Evolutionary conservation across 805 yeast genomes (phyloP), one percentile per base, ranked within the genome.

Genomic region (Yarrowia porcina): DNA sequence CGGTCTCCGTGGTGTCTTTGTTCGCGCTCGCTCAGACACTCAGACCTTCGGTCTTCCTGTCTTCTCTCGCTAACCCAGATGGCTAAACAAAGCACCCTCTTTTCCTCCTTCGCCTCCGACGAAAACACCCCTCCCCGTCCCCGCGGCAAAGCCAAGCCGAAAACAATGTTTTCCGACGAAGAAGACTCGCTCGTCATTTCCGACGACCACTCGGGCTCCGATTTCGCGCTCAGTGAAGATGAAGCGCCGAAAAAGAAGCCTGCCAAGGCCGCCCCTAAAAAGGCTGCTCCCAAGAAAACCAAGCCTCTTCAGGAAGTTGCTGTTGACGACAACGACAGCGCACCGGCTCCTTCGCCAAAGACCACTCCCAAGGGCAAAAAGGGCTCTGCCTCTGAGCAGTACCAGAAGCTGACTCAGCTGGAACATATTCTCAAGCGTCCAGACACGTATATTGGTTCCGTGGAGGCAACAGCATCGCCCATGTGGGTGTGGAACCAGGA

Each of bases 361-460:
- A 6, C 21, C 28, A 25, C 28, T 8, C 28, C 28, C 38, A 56
- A 36, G 23, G 23, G 23, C 41, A 36, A 41, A 18, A 50, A 47
- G 13, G 64, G 61, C 64, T 81, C 80, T 67, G 82, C 85, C 65
- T 76, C 86, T 63, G 88, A 88, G 61, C 91, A 89, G 69, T 94
- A 94, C 76, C 98, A 93, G 75, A 90, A 89, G 77, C 85, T 94
- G 50, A 87, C 97, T 3, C 99, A 93, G 75, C 80, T 94, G 70
- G 98, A 94, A 72, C 99, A 94, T 80, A 93, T 94, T 64, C 80
- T 94, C 71, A 91, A 91, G 74, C 87, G 99, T 75, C 99, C 99
- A 0, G 99, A 94, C 74, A 93, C 99, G 2, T 94, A 94, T 75
- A 87, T 94, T 69, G 99, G 99, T 6, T 91, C 97, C 1, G 88